These are phyloP conservation scores for Boletus pseudo-olivaceus DNA, from an alignment of 768 basidiomycete species.

Conservation along the genomic window DNA sequence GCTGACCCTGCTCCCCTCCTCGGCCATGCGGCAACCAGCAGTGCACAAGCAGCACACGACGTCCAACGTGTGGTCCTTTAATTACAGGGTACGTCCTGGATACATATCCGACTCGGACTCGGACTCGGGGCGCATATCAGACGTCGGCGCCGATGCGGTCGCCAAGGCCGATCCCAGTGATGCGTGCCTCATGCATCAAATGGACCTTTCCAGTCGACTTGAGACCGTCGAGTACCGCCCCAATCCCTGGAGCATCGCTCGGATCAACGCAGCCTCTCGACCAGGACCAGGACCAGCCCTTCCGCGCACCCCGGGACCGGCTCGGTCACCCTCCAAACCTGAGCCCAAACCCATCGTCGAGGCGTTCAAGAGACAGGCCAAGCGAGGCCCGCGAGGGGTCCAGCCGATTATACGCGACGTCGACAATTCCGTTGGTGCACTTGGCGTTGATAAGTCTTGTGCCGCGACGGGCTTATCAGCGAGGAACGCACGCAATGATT, in stretches of 20 bases:
- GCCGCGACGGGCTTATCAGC: not conserved
- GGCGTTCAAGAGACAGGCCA: conserved; percentile 43
- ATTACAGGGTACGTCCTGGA: conserved; percentile 12
- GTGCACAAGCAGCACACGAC: not conserved
- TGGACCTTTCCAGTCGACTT: conserved; percentile 58
- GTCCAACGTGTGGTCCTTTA: conserved; percentile 28
- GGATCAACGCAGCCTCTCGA: conserved; percentile 68
- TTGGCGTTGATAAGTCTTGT: not conserved
- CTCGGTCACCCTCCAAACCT: conserved; percentile 9
- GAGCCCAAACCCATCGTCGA: conserved; percentile 40
- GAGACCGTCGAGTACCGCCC: conserved; percentile 66
- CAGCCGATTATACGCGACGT: not conserved
- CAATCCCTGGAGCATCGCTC: conserved; percentile 80
- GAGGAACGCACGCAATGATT: not conserved
- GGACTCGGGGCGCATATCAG: too few relatives aligned
- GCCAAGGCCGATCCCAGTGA: conserved; percentile 19
- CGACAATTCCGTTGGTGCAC: not conserved
- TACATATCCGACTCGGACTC: conserved; percentile 17
- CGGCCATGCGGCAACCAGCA: too few relatives aligned
- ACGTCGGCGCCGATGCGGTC: not conserved
- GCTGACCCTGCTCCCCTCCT: too few relatives aligned
- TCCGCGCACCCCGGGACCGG: not conserved
- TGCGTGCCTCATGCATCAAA: conserved; percentile 37
- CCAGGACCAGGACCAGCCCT: not conserved
- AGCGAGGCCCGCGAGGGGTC: conserved; percentile 2